Evolutionary conservation across 1,139 yeast species (phyloP), one percentile per base, ranked within the genome.

Genomic region (Lodderomyces jiufengensis): DNA sequence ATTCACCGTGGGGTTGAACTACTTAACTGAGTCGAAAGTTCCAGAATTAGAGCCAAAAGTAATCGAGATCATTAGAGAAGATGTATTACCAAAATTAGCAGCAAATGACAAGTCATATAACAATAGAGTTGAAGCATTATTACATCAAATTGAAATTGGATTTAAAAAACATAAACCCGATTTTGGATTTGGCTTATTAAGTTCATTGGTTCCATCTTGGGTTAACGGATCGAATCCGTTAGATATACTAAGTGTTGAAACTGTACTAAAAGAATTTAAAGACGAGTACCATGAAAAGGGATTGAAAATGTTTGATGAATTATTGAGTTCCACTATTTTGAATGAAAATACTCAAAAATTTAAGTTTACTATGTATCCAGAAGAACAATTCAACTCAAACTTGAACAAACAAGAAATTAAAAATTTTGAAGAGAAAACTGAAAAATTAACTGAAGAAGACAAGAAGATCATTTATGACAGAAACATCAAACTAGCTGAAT

Each of bases 161-260:
- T 83, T 86, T 57, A 85, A 87, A 49, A 90, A 86, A 47, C 95
- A 88, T 45, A 88, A 84, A 49, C 84, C 97, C 0, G 87, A 87
- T 40, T 90, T 88, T 61, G 99, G 99, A 12, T 65, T 92, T 66
- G 80, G 81, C 22, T 61, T 92, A 37, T 69, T 92, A 29, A 80
- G 80, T 50, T 73, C 88, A 3, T 50, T 92, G 9, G 74, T 86
- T 26, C 87, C 96, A 9, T 78, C 88, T 10, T 90, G 96, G 84
- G 80, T 85, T 37, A 87, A 87, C 52, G 78, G 78, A 21, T 73
- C 76, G 10, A 85, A 86, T 54, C 90, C 94, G 5, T 65, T 90
- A 44, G 71, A 76, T 8, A 52, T 75, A 3, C 63, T 92, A 31
- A 78, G 79, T 42, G 84, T 86, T 56, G 86, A 85, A 45, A 66